phyloP scores from a whole-genome alignment of 257 asterid species.

The Lycium ferocissimum region DNA sequence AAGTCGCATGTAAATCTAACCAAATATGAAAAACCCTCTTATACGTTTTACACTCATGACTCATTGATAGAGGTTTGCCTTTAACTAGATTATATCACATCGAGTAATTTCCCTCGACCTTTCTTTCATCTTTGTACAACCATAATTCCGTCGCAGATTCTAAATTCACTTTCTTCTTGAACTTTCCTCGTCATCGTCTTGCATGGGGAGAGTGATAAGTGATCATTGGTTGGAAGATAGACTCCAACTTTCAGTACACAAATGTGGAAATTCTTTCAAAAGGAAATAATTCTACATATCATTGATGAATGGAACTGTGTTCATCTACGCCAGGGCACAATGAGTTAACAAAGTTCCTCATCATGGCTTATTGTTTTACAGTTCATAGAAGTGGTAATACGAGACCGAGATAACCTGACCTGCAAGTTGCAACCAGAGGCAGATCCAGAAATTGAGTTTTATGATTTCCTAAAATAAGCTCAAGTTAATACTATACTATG shows the following conservation, averaged over 20 bases:
- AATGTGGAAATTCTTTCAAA: neutral
- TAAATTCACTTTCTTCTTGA: neutral
- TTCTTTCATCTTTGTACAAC: neutral
- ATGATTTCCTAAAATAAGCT: neutral
- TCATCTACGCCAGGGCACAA: neutral
- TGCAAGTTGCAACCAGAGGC: neutral
- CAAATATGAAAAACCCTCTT: no score
- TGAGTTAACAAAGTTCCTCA: neutral
- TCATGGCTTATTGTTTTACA: neutral
- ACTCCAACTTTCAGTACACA: neutral
- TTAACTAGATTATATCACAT: neutral
- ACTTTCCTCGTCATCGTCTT: neutral
- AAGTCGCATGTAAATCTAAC: no score
- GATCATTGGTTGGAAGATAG: neutral
- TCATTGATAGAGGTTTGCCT: neutral
- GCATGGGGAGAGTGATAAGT: neutral
- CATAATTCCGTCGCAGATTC: neutral
- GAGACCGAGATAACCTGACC: neutral
- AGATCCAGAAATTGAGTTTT: neutral
- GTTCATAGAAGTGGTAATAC: neutral
- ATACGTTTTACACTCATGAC: no score
- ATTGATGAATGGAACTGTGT: neutral
- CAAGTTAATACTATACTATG: neutral
- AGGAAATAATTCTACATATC: neutral
- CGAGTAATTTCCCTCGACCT: neutral